These are phyloP conservation scores for Lathyrus tuberosus DNA, from an alignment of 306 rosid species.

Conservation along the genomic window DNA sequence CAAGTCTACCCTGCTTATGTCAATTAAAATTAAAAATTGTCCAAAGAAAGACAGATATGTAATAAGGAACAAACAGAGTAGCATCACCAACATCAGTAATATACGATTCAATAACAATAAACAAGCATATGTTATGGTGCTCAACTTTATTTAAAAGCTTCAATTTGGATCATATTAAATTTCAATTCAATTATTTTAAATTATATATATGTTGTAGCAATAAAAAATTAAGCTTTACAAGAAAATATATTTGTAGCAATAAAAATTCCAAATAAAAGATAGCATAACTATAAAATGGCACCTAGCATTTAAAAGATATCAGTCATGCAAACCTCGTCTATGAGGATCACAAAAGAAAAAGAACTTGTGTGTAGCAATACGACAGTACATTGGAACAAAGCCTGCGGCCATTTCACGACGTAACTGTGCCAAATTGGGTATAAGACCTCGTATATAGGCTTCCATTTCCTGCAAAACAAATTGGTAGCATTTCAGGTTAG, in stretches of 20 bases:
- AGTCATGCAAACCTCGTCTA: conserved; percentile 83
- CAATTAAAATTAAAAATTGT: not conserved
- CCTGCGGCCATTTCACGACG: conserved; percentile 81
- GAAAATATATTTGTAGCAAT: not conserved
- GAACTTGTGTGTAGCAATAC: conserved; percentile 95
- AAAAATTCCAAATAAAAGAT: conserved; percentile 12
- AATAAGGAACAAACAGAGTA: not conserved
- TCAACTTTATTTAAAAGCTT: conserved; percentile 17
- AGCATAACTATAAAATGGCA: conserved; percentile 33
- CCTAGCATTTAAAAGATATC: conserved; percentile 37
- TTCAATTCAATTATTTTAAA: conserved; percentile 17
- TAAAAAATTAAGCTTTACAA: not conserved
- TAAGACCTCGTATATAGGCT: conserved; percentile 88
- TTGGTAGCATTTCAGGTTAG: conserved; percentile 24
- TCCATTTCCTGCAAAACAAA: conserved; percentile 80
- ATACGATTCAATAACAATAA: not conserved
- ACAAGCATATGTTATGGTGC: not conserved
- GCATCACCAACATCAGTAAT: not conserved
- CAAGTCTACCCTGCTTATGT: not conserved
- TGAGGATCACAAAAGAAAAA: conserved; percentile 98
- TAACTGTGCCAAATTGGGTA: conserved; percentile 93
- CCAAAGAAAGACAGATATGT: not conserved
- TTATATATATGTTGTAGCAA: not conserved
- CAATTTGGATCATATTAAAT: conserved; percentile 9
- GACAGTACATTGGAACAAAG: conserved; percentile 82